These are phyloP conservation scores for Larix sibirica DNA, from an alignment of 83 land plant species.

Conservation along the genomic window DNA sequence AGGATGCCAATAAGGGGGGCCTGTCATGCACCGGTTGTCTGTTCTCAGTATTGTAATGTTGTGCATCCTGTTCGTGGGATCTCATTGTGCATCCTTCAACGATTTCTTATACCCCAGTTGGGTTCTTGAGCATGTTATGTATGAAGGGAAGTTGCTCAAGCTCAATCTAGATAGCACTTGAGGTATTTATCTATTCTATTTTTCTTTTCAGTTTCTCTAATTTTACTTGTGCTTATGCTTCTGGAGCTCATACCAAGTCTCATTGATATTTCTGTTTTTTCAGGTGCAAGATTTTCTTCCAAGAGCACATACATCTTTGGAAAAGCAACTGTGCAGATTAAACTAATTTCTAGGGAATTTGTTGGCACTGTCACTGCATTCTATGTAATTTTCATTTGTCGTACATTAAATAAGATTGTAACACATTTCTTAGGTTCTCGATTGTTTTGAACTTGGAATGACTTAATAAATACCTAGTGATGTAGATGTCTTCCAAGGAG, in stretches of 20 bases:
- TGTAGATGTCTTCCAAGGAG: neutral
- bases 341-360: conserved; percentile 15
- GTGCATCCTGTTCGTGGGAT: neutral
- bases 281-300: conserved; percentile 1
- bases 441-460: too few relatives aligned
- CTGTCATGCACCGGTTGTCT: too few relatives aligned
- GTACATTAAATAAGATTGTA: too few relatives aligned
- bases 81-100: neutral
- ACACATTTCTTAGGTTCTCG: too few relatives aligned
- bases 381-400: neutral
- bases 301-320: conserved; percentile 10
- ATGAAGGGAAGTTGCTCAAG: neutral
- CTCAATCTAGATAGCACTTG: neutral
- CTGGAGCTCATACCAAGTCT: neutral
- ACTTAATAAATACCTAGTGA: neutral
- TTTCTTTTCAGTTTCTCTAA: neutral
- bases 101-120: neutral
- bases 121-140: neutral
- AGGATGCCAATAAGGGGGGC: too few relatives aligned
- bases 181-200: neutral
- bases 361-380: conserved; percentile 45
- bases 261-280: neutral
- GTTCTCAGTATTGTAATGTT: too few relatives aligned
- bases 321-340: conserved; percentile 1
- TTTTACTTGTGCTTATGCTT: too few relatives aligned